These are phyloP conservation scores for Lactifluus volemus DNA, from an alignment of 768 basidiomycete species.

Conservation along the genomic window DNA sequence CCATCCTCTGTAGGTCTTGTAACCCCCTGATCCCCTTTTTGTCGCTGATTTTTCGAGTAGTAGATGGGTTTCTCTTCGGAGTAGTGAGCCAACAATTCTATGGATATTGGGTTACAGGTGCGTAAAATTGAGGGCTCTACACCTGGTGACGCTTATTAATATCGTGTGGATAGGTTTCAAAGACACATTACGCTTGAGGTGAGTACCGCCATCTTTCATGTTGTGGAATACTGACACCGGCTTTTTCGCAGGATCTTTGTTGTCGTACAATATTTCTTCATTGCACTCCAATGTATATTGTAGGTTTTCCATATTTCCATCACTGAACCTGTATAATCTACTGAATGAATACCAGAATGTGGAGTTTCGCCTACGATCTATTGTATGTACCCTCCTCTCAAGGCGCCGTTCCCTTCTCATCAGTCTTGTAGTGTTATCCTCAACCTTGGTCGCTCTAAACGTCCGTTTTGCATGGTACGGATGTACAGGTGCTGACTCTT, in stretches of 20 bases:
- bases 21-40: too few relatives aligned
- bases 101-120: not conserved
- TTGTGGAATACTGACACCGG: not conserved
- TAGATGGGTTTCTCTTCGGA: not conserved
- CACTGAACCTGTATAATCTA: not conserved
- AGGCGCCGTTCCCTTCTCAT: not conserved
- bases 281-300: not conserved
- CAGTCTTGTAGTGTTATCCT: not conserved
- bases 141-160: not conserved
- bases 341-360: not conserved
- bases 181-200: not conserved
- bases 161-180: not conserved
- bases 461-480: not conserved
- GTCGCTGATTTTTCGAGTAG: not conserved
- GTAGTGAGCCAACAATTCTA: conserved; percentile 1
- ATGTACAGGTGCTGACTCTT: not conserved
- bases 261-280: not conserved
- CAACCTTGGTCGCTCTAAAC: not conserved
- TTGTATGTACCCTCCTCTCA: not conserved
- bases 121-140: not conserved
- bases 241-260: not conserved
- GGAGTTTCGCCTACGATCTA: not conserved
- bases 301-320: not conserved
- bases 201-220: not conserved
- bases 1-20: not conserved